These are phyloP conservation scores for Aegle marmelos DNA, from an alignment of 345 rosid species.

Conservation along the genomic window DNA sequence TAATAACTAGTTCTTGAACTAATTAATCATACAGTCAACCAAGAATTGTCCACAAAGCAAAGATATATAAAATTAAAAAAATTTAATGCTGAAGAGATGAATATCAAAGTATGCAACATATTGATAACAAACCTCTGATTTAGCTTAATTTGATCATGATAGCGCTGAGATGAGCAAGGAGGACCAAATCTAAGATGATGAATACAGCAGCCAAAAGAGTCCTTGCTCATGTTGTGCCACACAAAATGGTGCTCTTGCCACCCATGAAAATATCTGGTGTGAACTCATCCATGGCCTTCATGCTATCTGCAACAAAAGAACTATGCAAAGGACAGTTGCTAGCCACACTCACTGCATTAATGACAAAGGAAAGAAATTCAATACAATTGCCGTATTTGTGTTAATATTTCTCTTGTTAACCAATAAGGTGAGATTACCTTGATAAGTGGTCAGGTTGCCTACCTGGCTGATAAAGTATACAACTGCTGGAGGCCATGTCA, in stretches of 20 bases:
- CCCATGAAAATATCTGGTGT: constrained; percentile 97
- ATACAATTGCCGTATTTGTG: background rate
- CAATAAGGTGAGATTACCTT: constrained; percentile 43
- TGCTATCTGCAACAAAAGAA: constrained; percentile 69
- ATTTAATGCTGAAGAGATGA: background rate
- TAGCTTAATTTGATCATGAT: constrained; percentile 82
- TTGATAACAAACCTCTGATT: constrained; percentile 51
- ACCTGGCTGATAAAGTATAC: constrained; percentile 82
- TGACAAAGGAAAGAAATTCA: too few relatives aligned
- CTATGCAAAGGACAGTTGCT: too few relatives aligned
- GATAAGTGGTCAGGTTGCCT: constrained; percentile 96
- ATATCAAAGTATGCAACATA: background rate
- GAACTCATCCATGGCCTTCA: constrained; percentile 98
- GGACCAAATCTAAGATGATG: constrained; percentile 88
- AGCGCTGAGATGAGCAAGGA: constrained; percentile 92
- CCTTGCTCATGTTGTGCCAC: constrained; percentile 87
- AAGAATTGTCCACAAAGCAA: background rate
- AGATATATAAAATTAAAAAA: background rate
- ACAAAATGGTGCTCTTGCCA: constrained; percentile 79
- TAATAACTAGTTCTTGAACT: background rate
- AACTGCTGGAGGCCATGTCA: too few relatives aligned
- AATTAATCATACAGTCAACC: background rate
- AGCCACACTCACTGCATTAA: too few relatives aligned
- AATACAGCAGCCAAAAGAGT: constrained; percentile 90
- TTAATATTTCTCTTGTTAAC: background rate